phyloP scores from a whole-genome alignment of 192 early-diverging fungal species.

The Entomortierella chlamydospora region DNA sequence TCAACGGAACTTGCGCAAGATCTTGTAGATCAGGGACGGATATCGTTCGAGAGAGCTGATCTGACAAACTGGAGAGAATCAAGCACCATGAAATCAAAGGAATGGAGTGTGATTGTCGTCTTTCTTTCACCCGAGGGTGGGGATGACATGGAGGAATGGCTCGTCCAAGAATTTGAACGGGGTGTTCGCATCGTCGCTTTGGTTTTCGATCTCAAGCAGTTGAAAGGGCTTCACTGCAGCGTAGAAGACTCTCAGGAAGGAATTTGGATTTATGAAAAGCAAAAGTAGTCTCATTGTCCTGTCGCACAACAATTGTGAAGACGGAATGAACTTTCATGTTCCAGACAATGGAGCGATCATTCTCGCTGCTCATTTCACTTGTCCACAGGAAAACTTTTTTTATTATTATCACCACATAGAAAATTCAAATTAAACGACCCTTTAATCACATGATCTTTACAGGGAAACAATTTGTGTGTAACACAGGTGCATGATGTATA shows the following conservation, averaged over 20 bases:
- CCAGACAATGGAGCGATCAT: no score
- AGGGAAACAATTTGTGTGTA: no score
- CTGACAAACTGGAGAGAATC: constrained; percentile 44
- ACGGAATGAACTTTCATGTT: no score
- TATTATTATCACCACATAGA: no score
- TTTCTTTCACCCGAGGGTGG: constrained; percentile 65
- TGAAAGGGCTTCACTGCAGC: constrained; percentile 53
- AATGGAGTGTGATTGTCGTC: constrained; percentile 61
- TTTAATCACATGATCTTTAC: no score
- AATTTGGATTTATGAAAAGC: constrained; percentile 56
- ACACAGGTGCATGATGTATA: no score
- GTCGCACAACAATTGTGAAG: no score
- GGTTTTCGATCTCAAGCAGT: constrained; percentile 64
- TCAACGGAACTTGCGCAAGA: constrained; percentile 52
- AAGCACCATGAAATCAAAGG: constrained; percentile 38
- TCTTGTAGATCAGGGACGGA: constrained; percentile 13
- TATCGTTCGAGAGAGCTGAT: constrained; percentile 58
- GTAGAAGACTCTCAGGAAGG: constrained; percentile 57
- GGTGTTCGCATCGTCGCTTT: constrained; percentile 64
- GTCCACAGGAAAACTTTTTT: no score
- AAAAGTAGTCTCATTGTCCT: neutral
- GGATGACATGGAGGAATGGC: constrained; percentile 56
- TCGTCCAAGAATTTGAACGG: constrained; percentile 55
- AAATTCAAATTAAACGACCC: no score
- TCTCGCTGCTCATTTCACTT: no score